Conservation (phyloP, 2,329 filamentous ascomycete genomes). For the Trichoderma semiorbis region DNA sequence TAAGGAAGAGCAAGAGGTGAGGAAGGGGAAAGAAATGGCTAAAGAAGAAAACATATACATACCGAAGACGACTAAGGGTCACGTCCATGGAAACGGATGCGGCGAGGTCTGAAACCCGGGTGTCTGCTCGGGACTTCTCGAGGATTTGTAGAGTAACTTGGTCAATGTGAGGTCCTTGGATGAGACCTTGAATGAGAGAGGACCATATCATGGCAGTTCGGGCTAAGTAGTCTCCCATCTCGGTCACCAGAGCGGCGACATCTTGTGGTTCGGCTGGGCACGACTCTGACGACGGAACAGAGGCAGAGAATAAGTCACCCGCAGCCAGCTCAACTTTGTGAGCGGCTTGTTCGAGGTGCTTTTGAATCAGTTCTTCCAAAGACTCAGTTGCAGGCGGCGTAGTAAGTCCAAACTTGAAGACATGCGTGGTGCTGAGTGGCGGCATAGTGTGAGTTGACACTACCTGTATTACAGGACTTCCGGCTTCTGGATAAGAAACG, state of each 20-base stretch:
- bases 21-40: not conserved
- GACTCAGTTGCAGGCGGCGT: conserved; percentile 10
- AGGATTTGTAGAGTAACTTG: conserved; percentile 29
- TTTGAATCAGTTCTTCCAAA: conserved; percentile 30
- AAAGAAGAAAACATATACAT: conserved; percentile 20
- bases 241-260: conserved; percentile 30
- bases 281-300: not conserved
- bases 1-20: not conserved
- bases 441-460: conserved; percentile 7
- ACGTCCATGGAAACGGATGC: conserved; percentile 32
- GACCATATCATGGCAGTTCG: conserved; percentile 34
- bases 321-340: conserved; percentile 24
- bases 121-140: conserved; percentile 25
- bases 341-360: conserved; percentile 28
- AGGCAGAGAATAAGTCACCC: conserved; percentile 7
- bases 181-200: conserved; percentile 33
- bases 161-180: conserved; percentile 33
- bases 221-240: conserved; percentile 37
- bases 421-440: not conserved
- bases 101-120: conserved; percentile 29
- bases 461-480: not conserved
- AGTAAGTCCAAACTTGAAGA: conserved; percentile 14
- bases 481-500: not conserved
- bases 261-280: conserved; percentile 18
- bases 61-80: conserved; percentile 34